A percentile compares a stretch with the other conserved stretches of the same genome.
phyloP scores from a whole-genome alignment of 805 yeast species.

The Teunomyces stri region DNA sequence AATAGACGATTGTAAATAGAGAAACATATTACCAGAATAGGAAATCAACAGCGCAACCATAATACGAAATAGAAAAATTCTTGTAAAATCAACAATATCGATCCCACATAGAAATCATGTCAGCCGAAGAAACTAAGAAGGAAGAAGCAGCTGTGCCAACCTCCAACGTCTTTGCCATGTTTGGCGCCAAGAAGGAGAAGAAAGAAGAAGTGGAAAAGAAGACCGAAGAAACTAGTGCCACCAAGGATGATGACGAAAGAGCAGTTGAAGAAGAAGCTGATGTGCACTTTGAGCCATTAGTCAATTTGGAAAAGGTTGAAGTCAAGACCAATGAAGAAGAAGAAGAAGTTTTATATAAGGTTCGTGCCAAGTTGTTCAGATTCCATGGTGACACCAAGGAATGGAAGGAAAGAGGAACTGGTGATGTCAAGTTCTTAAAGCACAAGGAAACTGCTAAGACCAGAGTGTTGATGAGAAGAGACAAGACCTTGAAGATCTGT shows the following conservation, averaged over 20 bases:
- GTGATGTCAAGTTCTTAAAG: constrained; percentile 93
- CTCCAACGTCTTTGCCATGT: constrained; percentile 87
- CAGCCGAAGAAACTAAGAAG: constrained; percentile 30
- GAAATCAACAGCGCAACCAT: constrained; percentile 5
- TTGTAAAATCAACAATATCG: not conserved
- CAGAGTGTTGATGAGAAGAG: constrained; percentile 97
- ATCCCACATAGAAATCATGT: constrained; percentile 17
- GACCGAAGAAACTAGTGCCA: constrained; percentile 31
- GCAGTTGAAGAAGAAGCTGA: constrained; percentile 66
- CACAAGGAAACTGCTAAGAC: constrained; percentile 81
- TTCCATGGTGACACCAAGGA: constrained; percentile 81
- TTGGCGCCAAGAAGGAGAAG: constrained; percentile 84
- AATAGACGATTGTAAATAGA: constrained; percentile 5
- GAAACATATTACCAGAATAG: constrained; percentile 5
- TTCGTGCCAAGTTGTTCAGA: constrained; percentile 92
- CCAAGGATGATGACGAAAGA: constrained; percentile 47
- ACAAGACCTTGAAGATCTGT: constrained; percentile 95
- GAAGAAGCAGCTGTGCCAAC: constrained; percentile 48
- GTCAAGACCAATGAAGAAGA: constrained; percentile 94
- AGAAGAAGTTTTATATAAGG: constrained; percentile 79
- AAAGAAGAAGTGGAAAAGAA: constrained; percentile 39
- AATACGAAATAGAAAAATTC: constrained; percentile 1
- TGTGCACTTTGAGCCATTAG: constrained; percentile 95
- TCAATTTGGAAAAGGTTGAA: constrained; percentile 91
- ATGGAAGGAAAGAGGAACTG: constrained; percentile 99